phyloP scores from a whole-genome alignment of 148 eudicot species.

The Nepenthes gracilis region DNA sequence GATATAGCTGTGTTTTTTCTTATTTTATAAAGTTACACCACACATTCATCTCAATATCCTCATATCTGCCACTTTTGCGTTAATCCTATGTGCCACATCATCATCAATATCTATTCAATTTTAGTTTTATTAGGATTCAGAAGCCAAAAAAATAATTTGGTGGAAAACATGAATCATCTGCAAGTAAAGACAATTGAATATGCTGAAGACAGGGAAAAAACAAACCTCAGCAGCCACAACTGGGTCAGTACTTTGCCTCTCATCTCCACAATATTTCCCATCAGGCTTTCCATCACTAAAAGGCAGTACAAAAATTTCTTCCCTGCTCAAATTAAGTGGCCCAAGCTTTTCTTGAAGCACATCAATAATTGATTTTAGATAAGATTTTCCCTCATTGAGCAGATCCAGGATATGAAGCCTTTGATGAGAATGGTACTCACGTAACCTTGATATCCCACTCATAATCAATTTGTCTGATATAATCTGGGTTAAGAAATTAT shows the following conservation, averaged over 20 bases:
- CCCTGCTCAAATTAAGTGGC: slow-evolving; percentile 19
- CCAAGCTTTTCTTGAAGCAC: slow-evolving; percentile 41
- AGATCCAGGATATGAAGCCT: slow-evolving; percentile 30
- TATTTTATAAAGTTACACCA: too few species aligned
- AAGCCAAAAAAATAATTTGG: background rate
- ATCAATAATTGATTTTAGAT: slow-evolving; percentile 36
- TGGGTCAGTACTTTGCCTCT: background rate
- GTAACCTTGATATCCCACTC: slow-evolving; percentile 47
- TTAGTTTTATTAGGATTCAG: too few species aligned
- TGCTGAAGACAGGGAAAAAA: background rate
- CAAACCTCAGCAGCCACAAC: background rate
- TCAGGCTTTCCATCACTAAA: slow-evolving; percentile 15
- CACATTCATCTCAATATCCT: too few species aligned
- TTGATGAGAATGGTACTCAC: slow-evolving; percentile 45
- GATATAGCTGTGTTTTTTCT: too few species aligned
- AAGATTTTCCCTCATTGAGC: slow-evolving; percentile 51
- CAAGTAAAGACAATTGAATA: background rate
- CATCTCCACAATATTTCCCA: slow-evolving; percentile 10
- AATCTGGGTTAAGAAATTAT: slow-evolving; percentile 28
- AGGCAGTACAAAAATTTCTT: slow-evolving; percentile 17
- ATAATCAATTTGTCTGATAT: slow-evolving; percentile 30
- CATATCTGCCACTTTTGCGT: too few species aligned
- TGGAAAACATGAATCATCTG: background rate
- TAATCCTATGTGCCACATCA: too few species aligned
- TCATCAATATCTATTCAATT: too few species aligned